phyloP scores from a whole-genome alignment of 805 yeast genomes.

The Kuraishia floccosa region DNA sequence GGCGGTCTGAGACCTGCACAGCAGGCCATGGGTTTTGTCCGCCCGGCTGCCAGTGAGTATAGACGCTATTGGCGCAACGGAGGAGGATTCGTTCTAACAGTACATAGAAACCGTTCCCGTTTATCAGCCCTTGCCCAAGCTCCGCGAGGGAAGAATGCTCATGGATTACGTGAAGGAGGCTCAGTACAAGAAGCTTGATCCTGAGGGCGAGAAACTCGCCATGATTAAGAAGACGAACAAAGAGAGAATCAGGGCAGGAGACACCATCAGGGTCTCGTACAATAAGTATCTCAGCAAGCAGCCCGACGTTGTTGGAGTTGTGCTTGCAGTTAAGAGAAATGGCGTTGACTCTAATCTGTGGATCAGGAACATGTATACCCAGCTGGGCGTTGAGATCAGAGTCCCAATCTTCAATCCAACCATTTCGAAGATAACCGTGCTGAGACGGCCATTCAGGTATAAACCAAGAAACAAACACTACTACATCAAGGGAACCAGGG shows the following conservation, averaged over 20 bases:
- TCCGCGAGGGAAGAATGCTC: slow-evolving; percentile 32
- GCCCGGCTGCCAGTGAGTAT: neutral
- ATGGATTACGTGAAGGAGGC: slow-evolving; percentile 36
- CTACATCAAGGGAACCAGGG: slow-evolving; percentile 71
- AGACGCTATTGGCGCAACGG: neutral
- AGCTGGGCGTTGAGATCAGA: slow-evolving; percentile 77
- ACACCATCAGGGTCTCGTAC: slow-evolving; percentile 66
- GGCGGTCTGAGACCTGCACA: too few species aligned
- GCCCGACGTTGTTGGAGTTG: slow-evolving; percentile 66
- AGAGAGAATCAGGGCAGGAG: slow-evolving; percentile 64
- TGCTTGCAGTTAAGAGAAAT: slow-evolving; percentile 64
- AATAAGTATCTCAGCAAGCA: slow-evolving; percentile 42
- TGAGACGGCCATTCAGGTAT: slow-evolving; percentile 64
- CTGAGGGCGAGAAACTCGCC: slow-evolving; percentile 53
- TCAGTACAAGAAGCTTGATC: slow-evolving; percentile 53
- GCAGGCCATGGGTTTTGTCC: too few species aligned
- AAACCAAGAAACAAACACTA: slow-evolving; percentile 78
- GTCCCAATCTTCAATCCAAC: slow-evolving; percentile 76
- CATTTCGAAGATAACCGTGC: slow-evolving; percentile 63
- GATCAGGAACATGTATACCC: slow-evolving; percentile 71
- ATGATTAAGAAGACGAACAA: slow-evolving; percentile 35
- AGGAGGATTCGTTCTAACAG: too few species aligned
- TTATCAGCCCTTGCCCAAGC: slow-evolving; percentile 37
- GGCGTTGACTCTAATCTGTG: slow-evolving; percentile 67
- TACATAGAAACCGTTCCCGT: slow-evolving; percentile 16